Percentiles rank a stretch among this genome's conserved stretches.
Evolutionary conservation across 768 basidiomycete genomes (phyloP).

Genomic region (Pleurotus giganteus): DNA sequence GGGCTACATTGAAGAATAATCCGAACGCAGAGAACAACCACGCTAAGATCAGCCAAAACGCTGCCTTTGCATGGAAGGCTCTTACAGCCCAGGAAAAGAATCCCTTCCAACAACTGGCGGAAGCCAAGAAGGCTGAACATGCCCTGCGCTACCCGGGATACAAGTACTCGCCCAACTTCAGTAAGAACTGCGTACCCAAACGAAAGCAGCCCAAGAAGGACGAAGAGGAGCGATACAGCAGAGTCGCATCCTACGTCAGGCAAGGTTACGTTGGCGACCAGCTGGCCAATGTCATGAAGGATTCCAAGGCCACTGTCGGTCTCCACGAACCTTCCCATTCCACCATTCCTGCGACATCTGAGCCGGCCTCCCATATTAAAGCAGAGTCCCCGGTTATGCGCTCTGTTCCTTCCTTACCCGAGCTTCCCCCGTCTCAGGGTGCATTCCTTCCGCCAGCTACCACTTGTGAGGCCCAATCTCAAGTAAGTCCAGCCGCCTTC

Average conservation of each 20-base stretch:
- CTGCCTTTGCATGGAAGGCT: slow-evolving; percentile 53
- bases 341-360: slow-evolving; percentile 3
- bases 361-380: slow-evolving; percentile 2
- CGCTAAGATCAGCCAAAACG: slow-evolving; percentile 55
- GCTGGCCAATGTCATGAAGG: slow-evolving; percentile 40
- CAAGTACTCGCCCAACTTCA: slow-evolving; percentile 46
- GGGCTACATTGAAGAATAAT: slow-evolving; percentile 46
- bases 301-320: slow-evolving; percentile 5
- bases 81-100: slow-evolving; percentile 49
- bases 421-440: background rate
- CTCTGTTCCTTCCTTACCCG: background rate
- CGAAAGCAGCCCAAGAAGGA: slow-evolving; percentile 51
- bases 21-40: slow-evolving; percentile 54
- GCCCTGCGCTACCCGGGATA: slow-evolving; percentile 49
- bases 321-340: background rate
- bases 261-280: slow-evolving; percentile 50
- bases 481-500: background rate
- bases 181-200: slow-evolving; percentile 42
- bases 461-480: background rate
- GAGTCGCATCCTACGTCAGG: slow-evolving; percentile 48
- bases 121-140: slow-evolving; percentile 51
- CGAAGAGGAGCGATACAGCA: slow-evolving; percentile 48
- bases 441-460: background rate
- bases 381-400: background rate
- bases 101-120: slow-evolving; percentile 49